Evolutionary conservation across 352 stramenopile species (phyloP), one percentile per base, ranked within the genome.

Genomic region (Blastocystis sp.): DNA sequence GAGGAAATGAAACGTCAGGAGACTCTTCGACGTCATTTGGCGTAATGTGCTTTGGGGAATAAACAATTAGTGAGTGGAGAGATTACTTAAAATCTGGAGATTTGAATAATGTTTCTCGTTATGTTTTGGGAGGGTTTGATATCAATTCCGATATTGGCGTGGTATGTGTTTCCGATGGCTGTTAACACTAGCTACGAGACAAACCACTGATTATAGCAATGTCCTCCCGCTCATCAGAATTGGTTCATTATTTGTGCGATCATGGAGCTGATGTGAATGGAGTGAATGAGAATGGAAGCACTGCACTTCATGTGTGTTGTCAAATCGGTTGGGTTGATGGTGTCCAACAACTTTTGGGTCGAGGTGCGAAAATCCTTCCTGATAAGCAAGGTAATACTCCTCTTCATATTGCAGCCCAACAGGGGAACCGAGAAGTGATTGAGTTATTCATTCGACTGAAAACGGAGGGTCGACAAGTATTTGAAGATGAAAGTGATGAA

Each of bases 351-450:
- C 24, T 84, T 19, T n/a, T 84, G 1, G 27, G 5, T 22, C 24
- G 5, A 13, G 56, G 56, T 1, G 73, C 73, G 7, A 37, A 6
- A 22, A 17, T 84, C 24, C 19, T 84, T 30, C 48, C 73, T 37
- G 73, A 84, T 44, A 84, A 84, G n/a, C 22, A 35, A 13, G 73
- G 73, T 11, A 84, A 84, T 57, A 66, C 22, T 24, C 73, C 73
- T 15, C 57, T 56, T n/a, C 73, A 84, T 42, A 64, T 84, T 22
- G 73, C 73, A 11, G 73, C 73, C 19, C 48, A 69, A 51, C 48
- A 84, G n/a, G 48, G 27, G 15, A 69, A 51, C 22, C 30, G 59
- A 13, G 48, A 84, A 19, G 51, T n/a, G 0, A 53, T 84, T 11
- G 44, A 66, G 1, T 22, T 51, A 2, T 66, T 68, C 22, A 30